Percentiles rank a stretch among this genome's conserved stretches.
Evolutionary conservation across 2,329 filamentous ascomycete species (phyloP).

Genomic region (Epichloe brachyelytri): DNA sequence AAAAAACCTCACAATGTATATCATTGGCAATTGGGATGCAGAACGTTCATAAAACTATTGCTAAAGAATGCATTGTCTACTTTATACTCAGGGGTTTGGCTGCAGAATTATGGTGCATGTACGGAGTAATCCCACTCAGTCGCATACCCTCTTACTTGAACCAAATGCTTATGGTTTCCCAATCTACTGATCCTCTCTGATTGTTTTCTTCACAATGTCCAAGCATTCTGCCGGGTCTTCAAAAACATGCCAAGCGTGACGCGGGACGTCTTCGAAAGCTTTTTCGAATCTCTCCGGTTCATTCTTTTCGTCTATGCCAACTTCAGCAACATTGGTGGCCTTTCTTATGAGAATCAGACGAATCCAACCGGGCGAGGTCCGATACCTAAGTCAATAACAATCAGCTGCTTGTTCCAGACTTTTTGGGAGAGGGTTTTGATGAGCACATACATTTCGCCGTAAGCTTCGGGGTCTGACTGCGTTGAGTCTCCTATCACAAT

Average conservation of each 20-base stretch:
- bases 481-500: constrained; percentile 84
- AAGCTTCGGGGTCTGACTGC: constrained; percentile 81
- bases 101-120: background rate
- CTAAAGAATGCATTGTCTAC: too few species aligned
- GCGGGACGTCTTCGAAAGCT: constrained; percentile 66
- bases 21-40: too few species aligned
- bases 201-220: constrained; percentile 16
- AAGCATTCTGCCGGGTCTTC: constrained; percentile 57
- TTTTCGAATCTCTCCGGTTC: constrained; percentile 64
- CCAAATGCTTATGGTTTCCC: background rate
- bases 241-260: constrained; percentile 67
- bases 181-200: background rate
- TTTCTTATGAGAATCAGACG: constrained; percentile 75
- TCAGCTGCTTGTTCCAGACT: background rate
- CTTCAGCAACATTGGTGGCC: constrained; percentile 57
- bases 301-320: constrained; percentile 62
- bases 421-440: background rate
- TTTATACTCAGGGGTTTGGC: too few species aligned
- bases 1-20: too few species aligned
- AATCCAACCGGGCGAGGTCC: constrained; percentile 62
- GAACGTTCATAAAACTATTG: too few species aligned
- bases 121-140: background rate
- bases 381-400: constrained; percentile 29
- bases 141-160: background rate
- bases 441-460: constrained; percentile 57